Conservation (phyloP, 257 asterid genomes). For the Marsdenia floribunda region DNA sequence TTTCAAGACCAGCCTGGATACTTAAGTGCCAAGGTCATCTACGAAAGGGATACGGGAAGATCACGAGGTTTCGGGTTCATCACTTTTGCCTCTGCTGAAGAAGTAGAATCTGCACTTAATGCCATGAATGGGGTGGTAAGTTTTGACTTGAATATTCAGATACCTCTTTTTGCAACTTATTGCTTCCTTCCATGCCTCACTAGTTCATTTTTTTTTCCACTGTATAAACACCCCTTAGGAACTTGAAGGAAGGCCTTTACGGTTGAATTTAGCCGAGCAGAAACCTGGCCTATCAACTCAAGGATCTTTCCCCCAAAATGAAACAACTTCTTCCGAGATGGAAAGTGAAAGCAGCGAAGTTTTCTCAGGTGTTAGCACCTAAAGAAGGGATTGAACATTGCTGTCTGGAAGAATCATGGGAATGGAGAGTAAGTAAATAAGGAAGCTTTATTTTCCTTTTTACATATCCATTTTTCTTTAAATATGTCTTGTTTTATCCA, state of each 20-base stretch:
- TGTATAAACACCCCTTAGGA: conserved; percentile 38
- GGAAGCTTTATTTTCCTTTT: not conserved
- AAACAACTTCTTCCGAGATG: conserved; percentile 18
- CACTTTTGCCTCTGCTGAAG: conserved; percentile 62
- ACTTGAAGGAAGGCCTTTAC: conserved; percentile 71
- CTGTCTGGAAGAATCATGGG: not conserved
- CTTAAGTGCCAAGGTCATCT: conserved; percentile 75
- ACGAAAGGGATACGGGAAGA: conserved; percentile 64
- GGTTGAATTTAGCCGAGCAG: conserved; percentile 59
- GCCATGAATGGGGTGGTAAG: conserved; percentile 85
- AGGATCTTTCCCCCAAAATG: conserved; percentile 16
- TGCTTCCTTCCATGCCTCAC: conserved; percentile 4
- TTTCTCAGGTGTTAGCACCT: conserved; percentile 1
- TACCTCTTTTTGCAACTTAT: not conserved
- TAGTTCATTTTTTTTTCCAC: conserved; percentile 12
- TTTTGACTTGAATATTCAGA: conserved; percentile 4
- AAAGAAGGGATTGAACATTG: not conserved
- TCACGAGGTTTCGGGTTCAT: conserved; percentile 90
- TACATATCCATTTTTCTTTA: not conserved
- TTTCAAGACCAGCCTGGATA: conserved; percentile 68
- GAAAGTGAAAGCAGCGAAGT: conserved; percentile 4
- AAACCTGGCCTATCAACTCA: conserved; percentile 35
- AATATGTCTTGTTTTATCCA: not conserved
- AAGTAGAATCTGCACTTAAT: conserved; percentile 52
- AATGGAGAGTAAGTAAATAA: not conserved